A percentile compares a stretch with the other conserved stretches of the same genome.
Evolutionary conservation across 805 yeast species (phyloP).

Genomic region (Citeromyces matritensis): DNA sequence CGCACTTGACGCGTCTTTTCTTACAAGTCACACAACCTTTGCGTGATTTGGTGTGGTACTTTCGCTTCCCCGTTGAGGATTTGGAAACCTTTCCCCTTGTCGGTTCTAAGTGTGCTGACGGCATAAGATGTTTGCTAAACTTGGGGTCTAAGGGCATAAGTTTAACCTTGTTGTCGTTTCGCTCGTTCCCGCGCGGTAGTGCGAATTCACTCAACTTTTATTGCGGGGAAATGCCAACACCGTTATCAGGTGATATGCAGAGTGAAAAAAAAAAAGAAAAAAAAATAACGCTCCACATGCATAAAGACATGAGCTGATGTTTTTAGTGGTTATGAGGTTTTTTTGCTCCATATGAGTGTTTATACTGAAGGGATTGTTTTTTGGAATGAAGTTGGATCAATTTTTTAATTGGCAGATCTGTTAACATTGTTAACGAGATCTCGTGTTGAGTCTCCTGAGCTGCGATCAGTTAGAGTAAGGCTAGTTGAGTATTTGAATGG

Average conservation of each 20-base stretch:
- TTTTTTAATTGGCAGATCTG: too few relatives aligned
- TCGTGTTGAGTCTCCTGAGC: too few relatives aligned
- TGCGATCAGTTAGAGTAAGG: too few relatives aligned
- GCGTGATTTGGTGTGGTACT: constrained; percentile 80
- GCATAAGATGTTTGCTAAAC: neutral
- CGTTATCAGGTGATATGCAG: constrained; percentile 14
- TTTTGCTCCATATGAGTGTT: too few relatives aligned
- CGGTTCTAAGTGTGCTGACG: neutral
- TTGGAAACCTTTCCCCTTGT: constrained; percentile 1
- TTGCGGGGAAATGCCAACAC: constrained; percentile 4
- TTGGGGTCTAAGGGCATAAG: neutral
- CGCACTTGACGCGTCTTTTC: constrained; percentile 83
- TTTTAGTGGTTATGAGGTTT: too few relatives aligned
- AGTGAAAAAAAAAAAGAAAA: constrained; percentile 10
- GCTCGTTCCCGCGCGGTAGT: too few relatives aligned
- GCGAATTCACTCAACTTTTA: constrained; percentile 13
- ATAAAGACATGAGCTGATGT: too few relatives aligned
- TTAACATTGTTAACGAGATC: too few relatives aligned
- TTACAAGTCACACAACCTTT: constrained; percentile 87
- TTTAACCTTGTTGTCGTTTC: too few relatives aligned
- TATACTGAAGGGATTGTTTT: too few relatives aligned
- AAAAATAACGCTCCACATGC: constrained; percentile 8
- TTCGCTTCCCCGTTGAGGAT: constrained; percentile 53
- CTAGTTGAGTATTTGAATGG: too few relatives aligned
- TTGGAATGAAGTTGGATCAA: too few relatives aligned